phyloP scores from a whole-genome alignment of 371 early-diverging fungal genomes.

The Dinochytrium kinnereticum region DNA sequence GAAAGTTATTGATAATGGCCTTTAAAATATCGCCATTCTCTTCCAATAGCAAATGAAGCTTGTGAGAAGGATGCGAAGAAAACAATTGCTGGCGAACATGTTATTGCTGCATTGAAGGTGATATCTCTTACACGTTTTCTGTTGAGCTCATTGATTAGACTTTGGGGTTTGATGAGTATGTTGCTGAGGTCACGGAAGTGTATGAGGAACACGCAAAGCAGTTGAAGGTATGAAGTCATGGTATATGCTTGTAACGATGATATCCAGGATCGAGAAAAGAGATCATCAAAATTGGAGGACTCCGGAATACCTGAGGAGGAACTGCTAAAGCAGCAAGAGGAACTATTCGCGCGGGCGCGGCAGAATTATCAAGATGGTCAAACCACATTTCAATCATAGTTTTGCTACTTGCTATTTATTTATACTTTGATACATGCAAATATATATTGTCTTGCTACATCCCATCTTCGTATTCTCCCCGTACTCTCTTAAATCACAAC shows the following conservation, averaged over 20 bases:
- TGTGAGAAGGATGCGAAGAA: constrained; percentile 98
- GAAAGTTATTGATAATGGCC: too few relatives aligned
- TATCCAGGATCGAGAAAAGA: constrained; percentile 83
- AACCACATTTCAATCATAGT: not conserved
- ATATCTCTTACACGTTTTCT: not conserved
- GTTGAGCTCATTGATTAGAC: constrained; percentile 52
- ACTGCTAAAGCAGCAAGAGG: constrained; percentile 84
- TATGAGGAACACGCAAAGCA: constrained; percentile 88
- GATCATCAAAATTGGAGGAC: constrained; percentile 83
- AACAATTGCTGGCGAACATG: constrained; percentile 98
- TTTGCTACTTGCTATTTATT: not conserved
- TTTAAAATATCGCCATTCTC: not conserved
- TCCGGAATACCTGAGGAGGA: constrained; percentile 94
- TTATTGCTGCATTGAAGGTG: constrained; percentile 86
- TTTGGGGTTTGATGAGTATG: constrained; percentile 93
- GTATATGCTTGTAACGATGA: constrained; percentile 16
- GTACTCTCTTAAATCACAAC: too few relatives aligned
- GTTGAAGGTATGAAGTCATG: constrained; percentile 65
- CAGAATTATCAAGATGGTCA: constrained; percentile 24
- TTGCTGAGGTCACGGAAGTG: constrained; percentile 86
- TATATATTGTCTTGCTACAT: too few relatives aligned
- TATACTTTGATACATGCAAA: not conserved
- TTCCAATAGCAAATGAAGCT: constrained; percentile 84
- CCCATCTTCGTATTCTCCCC: too few relatives aligned
- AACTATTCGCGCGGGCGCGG: constrained; percentile 93